A percentile compares a stretch with the other conserved stretches of the same genome.
Conservation (phyloP, 257 asterid genomes). For the Ligustrum vulgare region DNA sequence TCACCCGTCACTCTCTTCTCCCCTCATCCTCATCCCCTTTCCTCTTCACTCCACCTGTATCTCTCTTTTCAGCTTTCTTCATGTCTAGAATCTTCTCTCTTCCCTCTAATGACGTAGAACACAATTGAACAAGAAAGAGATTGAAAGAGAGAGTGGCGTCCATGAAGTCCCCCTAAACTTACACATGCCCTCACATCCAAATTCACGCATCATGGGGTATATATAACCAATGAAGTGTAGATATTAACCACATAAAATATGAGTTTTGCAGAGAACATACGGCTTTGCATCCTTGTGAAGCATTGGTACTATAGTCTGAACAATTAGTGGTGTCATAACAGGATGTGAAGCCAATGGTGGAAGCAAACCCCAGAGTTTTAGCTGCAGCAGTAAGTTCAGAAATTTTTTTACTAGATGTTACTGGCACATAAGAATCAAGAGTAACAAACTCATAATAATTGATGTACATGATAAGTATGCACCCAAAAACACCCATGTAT, state of each 20-base stretch:
- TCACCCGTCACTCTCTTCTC: not conserved
- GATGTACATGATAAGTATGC: slow-evolving; percentile 20
- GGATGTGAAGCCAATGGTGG: slow-evolving; percentile 88
- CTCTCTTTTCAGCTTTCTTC: not conserved
- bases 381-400: slow-evolving; percentile 50
- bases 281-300: slow-evolving; percentile 75
- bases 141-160: not conserved
- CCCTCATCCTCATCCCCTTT: not conserved
- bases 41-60: not conserved
- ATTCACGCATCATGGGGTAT: slow-evolving; percentile 7
- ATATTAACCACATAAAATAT: slow-evolving; percentile 12
- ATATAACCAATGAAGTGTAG: slow-evolving; percentile 8
- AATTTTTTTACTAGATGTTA: not conserved
- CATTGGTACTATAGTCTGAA: slow-evolving; percentile 92
- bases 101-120: not conserved
- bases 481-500: slow-evolving; percentile 1
- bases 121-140: no score
- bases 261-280: slow-evolving; percentile 50
- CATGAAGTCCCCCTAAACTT: not conserved
- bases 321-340: slow-evolving; percentile 80
- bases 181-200: not conserved
- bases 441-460: slow-evolving; percentile 4
- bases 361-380: slow-evolving; percentile 76
- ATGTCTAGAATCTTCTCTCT: not conserved
- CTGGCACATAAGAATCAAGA: slow-evolving; percentile 2